These are phyloP conservation scores for Penicillium argentinense DNA, from an alignment of 495 filamentous ascomycete genomes.

Conservation along the genomic window DNA sequence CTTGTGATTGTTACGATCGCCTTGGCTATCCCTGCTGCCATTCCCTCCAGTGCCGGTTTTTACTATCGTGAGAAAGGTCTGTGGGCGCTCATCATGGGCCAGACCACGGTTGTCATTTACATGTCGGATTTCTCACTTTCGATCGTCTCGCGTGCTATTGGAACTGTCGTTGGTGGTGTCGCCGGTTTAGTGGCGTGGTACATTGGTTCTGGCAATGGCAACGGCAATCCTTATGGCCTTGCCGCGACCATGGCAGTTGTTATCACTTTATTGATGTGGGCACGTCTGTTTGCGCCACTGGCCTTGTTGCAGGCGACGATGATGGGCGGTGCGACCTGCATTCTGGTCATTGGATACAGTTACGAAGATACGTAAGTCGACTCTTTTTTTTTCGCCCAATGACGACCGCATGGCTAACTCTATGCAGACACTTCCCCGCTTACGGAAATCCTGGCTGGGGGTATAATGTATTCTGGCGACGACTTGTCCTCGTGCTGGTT, in stretches of 20 bases:
- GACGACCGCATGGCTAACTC: not conserved
- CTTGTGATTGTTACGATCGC: conserved; percentile 45
- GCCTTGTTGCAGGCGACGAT: conserved; percentile 34
- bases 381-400: not conserved
- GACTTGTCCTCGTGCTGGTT: conserved; percentile 41
- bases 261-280: conserved; percentile 37
- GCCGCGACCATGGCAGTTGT: conserved; percentile 36
- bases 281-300: conserved; percentile 32
- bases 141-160: conserved; percentile 29
- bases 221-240: conserved; percentile 44
- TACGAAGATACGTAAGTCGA: conserved; percentile 39
- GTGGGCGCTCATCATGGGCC: conserved; percentile 49
- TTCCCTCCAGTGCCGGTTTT: conserved; percentile 42
- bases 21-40: conserved; percentile 35
- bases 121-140: conserved; percentile 47
- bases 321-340: conserved; percentile 41
- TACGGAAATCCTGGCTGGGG: conserved; percentile 46
- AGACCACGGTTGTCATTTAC: conserved; percentile 42
- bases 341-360: conserved; percentile 42
- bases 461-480: conserved; percentile 47
- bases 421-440: conserved; percentile 29
- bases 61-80: conserved; percentile 47
- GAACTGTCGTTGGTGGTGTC: conserved; percentile 40
- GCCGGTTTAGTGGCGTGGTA: conserved; percentile 46
- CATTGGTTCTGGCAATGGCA: conserved; percentile 43